Percentiles rank a stretch among this genome's conserved stretches.
Conservation (phyloP, 179 eudicot genomes). For the Vitellaria paradoxa region DNA sequence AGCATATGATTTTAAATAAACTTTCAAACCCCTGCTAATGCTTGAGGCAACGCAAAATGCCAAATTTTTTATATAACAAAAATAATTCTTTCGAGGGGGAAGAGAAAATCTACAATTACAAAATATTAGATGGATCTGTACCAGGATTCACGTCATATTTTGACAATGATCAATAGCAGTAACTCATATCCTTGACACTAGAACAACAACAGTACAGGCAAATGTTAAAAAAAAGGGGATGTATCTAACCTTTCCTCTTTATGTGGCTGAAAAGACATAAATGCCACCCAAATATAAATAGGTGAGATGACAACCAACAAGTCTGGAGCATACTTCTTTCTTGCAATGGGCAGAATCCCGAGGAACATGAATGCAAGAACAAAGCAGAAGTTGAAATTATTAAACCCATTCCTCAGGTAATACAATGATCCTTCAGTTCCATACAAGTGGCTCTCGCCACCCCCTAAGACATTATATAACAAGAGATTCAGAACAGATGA, state of each 20-base stretch:
- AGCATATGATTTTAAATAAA: not conserved
- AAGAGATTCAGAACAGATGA: constrained; percentile 85
- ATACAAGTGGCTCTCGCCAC: constrained; percentile 98
- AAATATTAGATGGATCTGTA: too few species aligned
- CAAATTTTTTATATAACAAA: not conserved
- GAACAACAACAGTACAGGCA: not conserved
- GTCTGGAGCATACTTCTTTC: constrained; percentile 78
- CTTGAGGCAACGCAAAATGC: not conserved
- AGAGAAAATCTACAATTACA: too few species aligned
- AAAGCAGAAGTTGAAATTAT: constrained; percentile 89
- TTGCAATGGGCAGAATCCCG: constrained; percentile 55
- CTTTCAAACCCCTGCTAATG: not conserved
- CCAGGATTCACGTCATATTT: not conserved
- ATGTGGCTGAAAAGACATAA: constrained; percentile 98
- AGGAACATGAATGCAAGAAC: constrained; percentile 86
- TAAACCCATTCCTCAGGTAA: constrained; percentile 86
- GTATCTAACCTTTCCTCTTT: constrained; percentile 93
- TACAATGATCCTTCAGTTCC: constrained; percentile 85
- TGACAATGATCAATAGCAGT: not conserved
- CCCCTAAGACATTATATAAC: constrained; percentile 85
- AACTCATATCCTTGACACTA: not conserved
- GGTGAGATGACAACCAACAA: constrained; percentile 72
- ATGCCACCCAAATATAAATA: constrained; percentile 86
- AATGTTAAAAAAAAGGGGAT: not conserved
- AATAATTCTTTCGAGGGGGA: not conserved